Conservation (phyloP, 1,139 yeast species). For the Barnettozyma hawaiiensis region DNA sequence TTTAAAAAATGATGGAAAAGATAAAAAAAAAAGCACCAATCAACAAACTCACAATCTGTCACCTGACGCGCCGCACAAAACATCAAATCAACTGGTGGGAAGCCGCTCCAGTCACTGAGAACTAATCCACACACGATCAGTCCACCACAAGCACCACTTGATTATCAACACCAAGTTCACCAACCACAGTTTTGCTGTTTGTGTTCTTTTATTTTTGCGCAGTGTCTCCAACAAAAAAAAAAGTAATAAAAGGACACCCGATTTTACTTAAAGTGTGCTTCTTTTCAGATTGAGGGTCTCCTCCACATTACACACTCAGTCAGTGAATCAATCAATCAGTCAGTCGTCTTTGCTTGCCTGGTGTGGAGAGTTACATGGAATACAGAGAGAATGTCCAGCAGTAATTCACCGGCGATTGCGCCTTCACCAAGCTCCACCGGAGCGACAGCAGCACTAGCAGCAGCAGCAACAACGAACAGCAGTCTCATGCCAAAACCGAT, state of each 20-base stretch:
- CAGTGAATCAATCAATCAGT: no score
- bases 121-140: background rate
- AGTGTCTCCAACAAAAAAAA: background rate
- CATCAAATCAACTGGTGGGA: no score
- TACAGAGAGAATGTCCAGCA: slow-evolving; percentile 7
- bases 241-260: background rate
- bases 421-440: slow-evolving; percentile 12
- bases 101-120: no score
- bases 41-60: background rate
- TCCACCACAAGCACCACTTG: background rate
- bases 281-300: background rate
- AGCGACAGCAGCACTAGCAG: no score
- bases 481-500: slow-evolving; percentile 1
- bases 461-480: no score
- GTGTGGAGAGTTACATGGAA: no score
- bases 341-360: no score
- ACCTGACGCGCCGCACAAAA: background rate
- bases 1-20: background rate
- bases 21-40: slow-evolving; percentile 1
- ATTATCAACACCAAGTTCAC: no score
- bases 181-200: no score
- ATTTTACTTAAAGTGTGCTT: no score
- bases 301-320: no score
- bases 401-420: slow-evolving; percentile 12
- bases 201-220: background rate